A percentile compares a stretch with the other conserved stretches of the same genome.
Conservation (phyloP, 2,329 filamentous ascomycete genomes). For the Chaetomiaceae sp. region DNA sequence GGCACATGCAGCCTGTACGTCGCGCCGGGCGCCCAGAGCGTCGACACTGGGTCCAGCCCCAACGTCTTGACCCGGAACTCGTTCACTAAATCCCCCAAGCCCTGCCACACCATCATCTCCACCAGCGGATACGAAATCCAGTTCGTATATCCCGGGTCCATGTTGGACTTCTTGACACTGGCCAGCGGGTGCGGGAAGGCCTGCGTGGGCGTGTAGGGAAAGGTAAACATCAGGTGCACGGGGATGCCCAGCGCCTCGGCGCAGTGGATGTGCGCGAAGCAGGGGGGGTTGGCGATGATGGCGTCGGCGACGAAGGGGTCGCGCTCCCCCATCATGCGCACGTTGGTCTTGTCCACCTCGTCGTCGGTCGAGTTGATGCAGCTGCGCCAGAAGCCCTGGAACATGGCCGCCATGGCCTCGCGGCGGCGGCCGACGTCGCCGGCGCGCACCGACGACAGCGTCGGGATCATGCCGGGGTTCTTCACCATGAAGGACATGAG, state of each 20-base stretch:
- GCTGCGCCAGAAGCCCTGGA: constrained; percentile 75
- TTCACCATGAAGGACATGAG: constrained; percentile 89
- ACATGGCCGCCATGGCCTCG: constrained; percentile 74
- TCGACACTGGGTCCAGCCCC: constrained; percentile 68
- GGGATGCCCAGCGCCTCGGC: constrained; percentile 75
- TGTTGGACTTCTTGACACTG: constrained; percentile 67
- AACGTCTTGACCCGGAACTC: constrained; percentile 66
- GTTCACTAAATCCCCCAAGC: constrained; percentile 74
- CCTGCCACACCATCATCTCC: constrained; percentile 89
- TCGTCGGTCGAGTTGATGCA: constrained; percentile 61
- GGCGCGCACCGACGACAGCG: constrained; percentile 64
- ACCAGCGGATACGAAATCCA: constrained; percentile 77
- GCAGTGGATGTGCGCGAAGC: constrained; percentile 73
- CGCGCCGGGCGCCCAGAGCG: constrained; percentile 70
- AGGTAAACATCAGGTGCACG: constrained; percentile 84
- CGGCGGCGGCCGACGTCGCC: constrained; percentile 68
- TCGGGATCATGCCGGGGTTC: constrained; percentile 74
- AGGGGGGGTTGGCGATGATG: constrained; percentile 82
- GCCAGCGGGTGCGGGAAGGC: constrained; percentile 74
- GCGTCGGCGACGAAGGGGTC: constrained; percentile 65
- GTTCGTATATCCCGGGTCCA: constrained; percentile 70
- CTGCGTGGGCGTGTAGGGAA: constrained; percentile 72
- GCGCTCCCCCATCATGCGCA: constrained; percentile 61
- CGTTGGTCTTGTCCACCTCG: constrained; percentile 51
- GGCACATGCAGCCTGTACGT: constrained; percentile 70